Base-by-base conservation (phyloP, 2,329 filamentous ascomycete species). In the Alternaria metachromatica region DNA sequence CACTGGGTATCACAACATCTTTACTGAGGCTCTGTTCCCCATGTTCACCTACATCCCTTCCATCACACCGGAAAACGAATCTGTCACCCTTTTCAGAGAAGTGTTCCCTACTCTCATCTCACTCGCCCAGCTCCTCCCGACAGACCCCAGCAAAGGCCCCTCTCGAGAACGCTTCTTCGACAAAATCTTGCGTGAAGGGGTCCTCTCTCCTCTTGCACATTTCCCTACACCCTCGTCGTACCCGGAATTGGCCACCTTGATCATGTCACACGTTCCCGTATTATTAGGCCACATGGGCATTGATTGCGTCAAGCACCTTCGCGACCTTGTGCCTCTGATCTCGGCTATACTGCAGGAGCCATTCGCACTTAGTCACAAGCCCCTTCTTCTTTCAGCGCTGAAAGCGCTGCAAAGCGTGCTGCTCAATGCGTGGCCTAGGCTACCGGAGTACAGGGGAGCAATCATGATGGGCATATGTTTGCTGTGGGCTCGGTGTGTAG, bases 1-100 rank as follows among this genome's bases (percentile, higher is more conserved):
- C 78, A 12, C 83, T 84, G 49, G 92, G 1, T 86, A 95, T 8
- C 86, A 85, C 21, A 81, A 85, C 13, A 86, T 95, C 25, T 90
- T 95, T 64, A 86, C 90, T 72, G 87, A 93, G 20, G 87, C 89
- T 4, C 80, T 93, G 2, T 86, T 90, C 67, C 92, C 93, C 1
- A 88, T 89, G 37, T 85, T 97, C n/a, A 85, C 90, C 8, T 92
- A 89, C 71, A 84, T 97, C 6, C 94, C 95, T 0, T 88, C 86
- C 12, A 82, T 97, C 45, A 97, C 93, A 0, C 89, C 92, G 0
- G 90, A 92, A 72, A 76, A 84, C 0, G 91, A 96, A 60, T 92
- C 92, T 5, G 74, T 91, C 2, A 72, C 75, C 2, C 81, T 97
- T 4, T 85, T 97, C 1, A 74, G 78, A 6, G 83, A 85, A 7